Evolutionary conservation across 2,329 filamentous ascomycete species (phyloP).

Genomic region (Intubia oerlemansii): DNA sequence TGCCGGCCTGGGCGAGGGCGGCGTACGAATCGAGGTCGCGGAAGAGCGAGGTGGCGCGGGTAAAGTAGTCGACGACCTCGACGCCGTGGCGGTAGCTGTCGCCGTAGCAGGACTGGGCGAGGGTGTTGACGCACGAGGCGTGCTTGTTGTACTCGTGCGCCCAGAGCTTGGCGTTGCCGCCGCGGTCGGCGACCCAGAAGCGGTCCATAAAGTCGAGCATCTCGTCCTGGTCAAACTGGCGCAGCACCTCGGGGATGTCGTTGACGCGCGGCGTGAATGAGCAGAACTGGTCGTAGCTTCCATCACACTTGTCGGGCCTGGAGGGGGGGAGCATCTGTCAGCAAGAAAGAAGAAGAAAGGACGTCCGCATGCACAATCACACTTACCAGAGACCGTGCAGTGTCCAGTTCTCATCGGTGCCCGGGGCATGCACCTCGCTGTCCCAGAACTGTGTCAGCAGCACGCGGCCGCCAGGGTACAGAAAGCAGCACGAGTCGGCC

Average conservation of each 20-base stretch:
- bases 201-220: slow-evolving; percentile 19
- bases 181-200: slow-evolving; percentile 16
- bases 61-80: slow-evolving; percentile 24
- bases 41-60: slow-evolving; percentile 19
- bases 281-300: slow-evolving; percentile 21
- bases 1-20: not conserved
- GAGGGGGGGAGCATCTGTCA: not conserved
- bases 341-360: not conserved
- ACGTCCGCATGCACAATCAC: too few species aligned
- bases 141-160: slow-evolving; percentile 53
- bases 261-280: slow-evolving; percentile 19
- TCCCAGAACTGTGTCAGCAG: slow-evolving; percentile 24
- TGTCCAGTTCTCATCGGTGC: slow-evolving; percentile 22
- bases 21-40: slow-evolving; percentile 18
- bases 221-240: slow-evolving; percentile 17
- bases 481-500: slow-evolving; percentile 19
- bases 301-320: slow-evolving; percentile 23
- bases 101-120: slow-evolving; percentile 41
- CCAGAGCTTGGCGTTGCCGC: slow-evolving; percentile 30
- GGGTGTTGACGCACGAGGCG: slow-evolving; percentile 50
- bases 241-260: slow-evolving; percentile 20
- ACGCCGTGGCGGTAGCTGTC: slow-evolving; percentile 22
- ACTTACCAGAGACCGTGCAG: slow-evolving; percentile 21
- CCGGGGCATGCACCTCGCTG: slow-evolving; percentile 16
- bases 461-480: slow-evolving; percentile 19